These are phyloP conservation scores for Acanthamoeba sp. DNA, from an alignment of 208 protist genomes.

Conservation along the genomic window DNA sequence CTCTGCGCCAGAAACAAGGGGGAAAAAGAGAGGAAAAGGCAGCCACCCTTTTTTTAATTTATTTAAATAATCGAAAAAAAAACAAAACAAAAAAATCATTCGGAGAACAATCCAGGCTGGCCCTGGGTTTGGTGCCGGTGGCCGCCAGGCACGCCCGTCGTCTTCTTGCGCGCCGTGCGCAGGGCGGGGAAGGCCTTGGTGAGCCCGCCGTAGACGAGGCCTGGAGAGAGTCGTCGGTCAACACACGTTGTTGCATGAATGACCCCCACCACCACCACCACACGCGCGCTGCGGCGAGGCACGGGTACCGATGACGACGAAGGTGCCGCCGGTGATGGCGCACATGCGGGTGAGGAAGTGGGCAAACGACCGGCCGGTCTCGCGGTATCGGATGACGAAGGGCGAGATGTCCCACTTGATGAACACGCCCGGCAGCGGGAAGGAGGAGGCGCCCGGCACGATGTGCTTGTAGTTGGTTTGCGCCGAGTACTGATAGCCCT, in stretches of 20 bases:
- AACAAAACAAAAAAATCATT: too few relatives aligned
- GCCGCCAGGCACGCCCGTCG: not conserved
- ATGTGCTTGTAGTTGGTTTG: slow-evolving; percentile 38
- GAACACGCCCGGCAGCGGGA: slow-evolving; percentile 53
- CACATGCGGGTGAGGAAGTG: slow-evolving; percentile 53
- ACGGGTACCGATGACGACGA: slow-evolving; percentile 55
- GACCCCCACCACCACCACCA: not conserved
- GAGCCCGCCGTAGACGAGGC: not conserved
- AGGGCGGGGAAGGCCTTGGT: not conserved
- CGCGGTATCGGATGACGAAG: slow-evolving; percentile 37
- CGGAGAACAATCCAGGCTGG: too few relatives aligned
- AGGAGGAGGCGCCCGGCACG: not conserved
- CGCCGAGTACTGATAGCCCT: slow-evolving; percentile 47
- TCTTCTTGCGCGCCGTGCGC: not conserved
- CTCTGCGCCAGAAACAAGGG: not conserved
- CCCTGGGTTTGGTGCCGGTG: not conserved
- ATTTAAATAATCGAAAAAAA: not conserved
- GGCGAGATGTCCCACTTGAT: slow-evolving; percentile 63
- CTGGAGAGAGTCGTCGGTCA: not conserved
- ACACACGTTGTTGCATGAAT: too few relatives aligned
- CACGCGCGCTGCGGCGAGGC: not conserved
- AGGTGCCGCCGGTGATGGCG: slow-evolving; percentile 63
- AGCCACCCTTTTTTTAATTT: not conserved
- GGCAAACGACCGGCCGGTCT: slow-evolving; percentile 11
- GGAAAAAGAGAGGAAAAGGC: not conserved